Conservation (phyloP, 164 flowering plant genomes). For the Tetrastigma voinierianum region DNA sequence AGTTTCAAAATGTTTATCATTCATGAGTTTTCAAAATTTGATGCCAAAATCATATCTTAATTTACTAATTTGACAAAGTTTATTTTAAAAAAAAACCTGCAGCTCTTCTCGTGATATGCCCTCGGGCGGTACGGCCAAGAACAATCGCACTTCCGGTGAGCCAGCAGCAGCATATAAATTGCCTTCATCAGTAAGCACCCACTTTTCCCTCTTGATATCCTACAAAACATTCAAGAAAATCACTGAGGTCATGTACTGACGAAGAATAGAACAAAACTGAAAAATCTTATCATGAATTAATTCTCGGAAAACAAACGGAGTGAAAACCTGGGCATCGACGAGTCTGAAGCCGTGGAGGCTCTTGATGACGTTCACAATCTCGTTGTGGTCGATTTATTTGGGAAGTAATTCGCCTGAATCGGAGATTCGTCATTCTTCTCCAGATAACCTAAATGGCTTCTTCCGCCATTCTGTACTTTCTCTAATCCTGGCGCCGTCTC, state of each 20-base stretch:
- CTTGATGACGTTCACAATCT: conserved; percentile 68
- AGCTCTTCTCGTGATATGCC: conserved; percentile 70
- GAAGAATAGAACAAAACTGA: background rate
- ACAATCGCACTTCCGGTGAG: conserved; percentile 79
- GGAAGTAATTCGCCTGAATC: conserved; percentile 74
- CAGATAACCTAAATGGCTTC: conserved; percentile 69
- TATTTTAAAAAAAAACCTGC: conserved; percentile 41
- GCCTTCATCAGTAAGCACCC: conserved; percentile 87
- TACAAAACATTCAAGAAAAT: conserved; percentile 25
- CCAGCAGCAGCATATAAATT: conserved; percentile 58
- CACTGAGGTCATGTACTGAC: background rate
- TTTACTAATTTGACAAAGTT: background rate
- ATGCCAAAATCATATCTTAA: background rate
- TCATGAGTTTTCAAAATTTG: too few relatives aligned
- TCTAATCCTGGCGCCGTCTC: too few relatives aligned
- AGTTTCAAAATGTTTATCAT: background rate
- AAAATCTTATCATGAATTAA: too few relatives aligned
- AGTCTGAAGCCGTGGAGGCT: conserved; percentile 72
- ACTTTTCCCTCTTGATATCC: conserved; percentile 83
- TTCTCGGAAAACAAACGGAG: background rate
- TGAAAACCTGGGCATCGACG: conserved; percentile 66
- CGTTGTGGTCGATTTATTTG: conserved; percentile 57
- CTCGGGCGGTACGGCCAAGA: conserved; percentile 74
- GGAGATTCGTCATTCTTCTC: conserved; percentile 47
- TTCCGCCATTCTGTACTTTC: conserved; percentile 49